Percentiles rank a stretch among this genome's conserved stretches.
Conservation (phyloP, 768 basidiomycete species). For the Mycena maculata region DNA sequence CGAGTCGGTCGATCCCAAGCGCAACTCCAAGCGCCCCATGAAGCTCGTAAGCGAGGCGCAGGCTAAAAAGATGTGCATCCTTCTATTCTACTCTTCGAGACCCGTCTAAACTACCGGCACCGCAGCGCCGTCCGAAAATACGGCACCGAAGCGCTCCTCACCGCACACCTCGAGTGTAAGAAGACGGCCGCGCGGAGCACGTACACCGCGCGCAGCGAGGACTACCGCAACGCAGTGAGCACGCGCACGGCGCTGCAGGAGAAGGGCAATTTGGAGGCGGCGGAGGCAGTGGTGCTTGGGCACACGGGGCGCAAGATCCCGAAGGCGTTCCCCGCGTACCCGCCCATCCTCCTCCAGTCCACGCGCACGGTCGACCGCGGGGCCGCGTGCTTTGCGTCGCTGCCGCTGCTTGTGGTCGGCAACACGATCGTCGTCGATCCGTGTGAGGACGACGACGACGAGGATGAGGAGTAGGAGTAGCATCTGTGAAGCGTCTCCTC, state of each 20-base stretch:
- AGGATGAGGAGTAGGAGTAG: too few relatives aligned
- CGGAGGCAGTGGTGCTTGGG: slow-evolving; percentile 18
- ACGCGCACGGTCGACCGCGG: background rate
- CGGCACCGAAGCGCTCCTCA: slow-evolving; percentile 8
- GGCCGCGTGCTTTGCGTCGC: slow-evolving; percentile 18
- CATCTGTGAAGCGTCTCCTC: too few relatives aligned
- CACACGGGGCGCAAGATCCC: slow-evolving; percentile 30
- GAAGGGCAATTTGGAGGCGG: slow-evolving; percentile 2
- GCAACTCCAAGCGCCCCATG: slow-evolving; percentile 8
- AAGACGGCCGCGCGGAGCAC: background rate
- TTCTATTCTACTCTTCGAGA: background rate
- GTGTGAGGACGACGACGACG: background rate
- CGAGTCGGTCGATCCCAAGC: slow-evolving; percentile 3
- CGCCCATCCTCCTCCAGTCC: slow-evolving; percentile 3
- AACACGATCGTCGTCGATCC: slow-evolving; percentile 2
- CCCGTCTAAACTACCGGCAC: too few relatives aligned
- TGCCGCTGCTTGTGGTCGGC: slow-evolving; percentile 9
- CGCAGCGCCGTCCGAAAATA: slow-evolving; percentile 12
- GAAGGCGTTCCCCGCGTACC: slow-evolving; percentile 21
- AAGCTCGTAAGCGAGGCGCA: slow-evolving; percentile 23
- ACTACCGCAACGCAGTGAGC: slow-evolving; percentile 19
- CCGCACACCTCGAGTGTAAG: slow-evolving; percentile 7
- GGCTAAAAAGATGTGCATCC: slow-evolving; percentile 10
- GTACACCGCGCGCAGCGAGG: slow-evolving; percentile 7
- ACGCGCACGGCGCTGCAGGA: slow-evolving; percentile 15